Base-by-base conservation (phyloP, 352 stramenopile genomes). In the Globisporangium uncinulatum region DNA sequence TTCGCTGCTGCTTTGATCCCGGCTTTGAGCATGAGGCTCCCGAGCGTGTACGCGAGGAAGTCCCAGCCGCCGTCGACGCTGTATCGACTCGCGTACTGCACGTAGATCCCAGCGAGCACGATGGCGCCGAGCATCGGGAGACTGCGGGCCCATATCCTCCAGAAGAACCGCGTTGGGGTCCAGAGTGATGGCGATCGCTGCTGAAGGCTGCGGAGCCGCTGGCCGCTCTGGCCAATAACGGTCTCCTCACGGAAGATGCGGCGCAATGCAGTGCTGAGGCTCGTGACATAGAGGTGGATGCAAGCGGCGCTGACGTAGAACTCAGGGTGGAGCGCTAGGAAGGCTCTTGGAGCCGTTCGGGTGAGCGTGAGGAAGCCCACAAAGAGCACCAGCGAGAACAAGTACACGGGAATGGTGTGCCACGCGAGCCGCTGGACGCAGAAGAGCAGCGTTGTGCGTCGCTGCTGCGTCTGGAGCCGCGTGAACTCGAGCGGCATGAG, bases 1-100 rank as follows among this genome's bases (percentile, higher is more conserved):
- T 71, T 76, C n/a, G 60, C 63, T 7, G 53, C 7, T 52, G 80
- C 69, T 32, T 83, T 57, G 45, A 63, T 47, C 10, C 17, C 8
- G 1, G 19, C 17, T 20, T 63, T 63, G 43, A 59, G 19, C 34
- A 29, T 34, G 10, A 63, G 24, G n/a, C 51, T 63, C 7, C 50
- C 44, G 0, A 65, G 51, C 8, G 51, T 51, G 34, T 39, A 39
- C 7, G 7, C 34, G 34, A 39, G 34, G 10, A 39, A 39, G 34
- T 39, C 34, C 34, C 34, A 39, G 34, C 34, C 34, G 34, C 34
- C 34, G 34, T 39, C 34, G 7, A 39, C 34, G 34, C 34, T 13
- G 34, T 39, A 39, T 13, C 10, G 34, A 13, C 34, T 39, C 34
- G 34, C 34, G 34, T 39, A 39, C 10, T 13, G 7, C 34, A 39